Percentiles rank a stretch among this genome's conserved stretches.
Conservation (phyloP, 2,329 filamentous ascomycete species). For the Lecanoromycetidae sp. region DNA sequence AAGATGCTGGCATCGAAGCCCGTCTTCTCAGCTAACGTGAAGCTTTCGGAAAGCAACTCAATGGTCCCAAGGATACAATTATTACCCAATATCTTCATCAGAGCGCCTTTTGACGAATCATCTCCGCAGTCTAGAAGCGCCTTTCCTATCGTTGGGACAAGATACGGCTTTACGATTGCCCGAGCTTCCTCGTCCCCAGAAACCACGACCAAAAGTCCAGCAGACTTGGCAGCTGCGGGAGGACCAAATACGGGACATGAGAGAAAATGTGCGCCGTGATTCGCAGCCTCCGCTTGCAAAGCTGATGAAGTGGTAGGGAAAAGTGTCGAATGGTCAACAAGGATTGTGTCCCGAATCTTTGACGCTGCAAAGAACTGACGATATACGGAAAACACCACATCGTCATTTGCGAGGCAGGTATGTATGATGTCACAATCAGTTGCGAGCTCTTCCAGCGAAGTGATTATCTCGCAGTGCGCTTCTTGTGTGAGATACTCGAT, state of each 20-base stretch:
- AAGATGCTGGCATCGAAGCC: constrained; percentile 1
- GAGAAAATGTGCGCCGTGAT: not conserved
- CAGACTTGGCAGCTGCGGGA: constrained; percentile 2
- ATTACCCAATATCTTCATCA: constrained; percentile 1
- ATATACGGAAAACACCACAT: not conserved
- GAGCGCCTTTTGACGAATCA: constrained; percentile 1
- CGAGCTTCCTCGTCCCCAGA: not conserved
- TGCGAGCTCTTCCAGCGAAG: not conserved
- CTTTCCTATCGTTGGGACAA: constrained; percentile 2
- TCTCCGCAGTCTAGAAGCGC: constrained; percentile 6
- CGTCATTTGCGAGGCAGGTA: constrained; percentile 43
- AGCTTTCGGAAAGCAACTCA: not conserved
- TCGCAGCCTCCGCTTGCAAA: not conserved
- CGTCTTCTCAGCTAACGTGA: constrained; percentile 4
- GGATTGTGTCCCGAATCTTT: not conserved
- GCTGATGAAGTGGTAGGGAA: not conserved
- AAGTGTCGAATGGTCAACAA: constrained; percentile 3
- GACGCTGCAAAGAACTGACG: not conserved
- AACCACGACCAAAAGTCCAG: not conserved
- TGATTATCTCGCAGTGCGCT: not conserved
- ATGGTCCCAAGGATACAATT: constrained; percentile 1
- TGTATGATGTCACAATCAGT: not conserved
- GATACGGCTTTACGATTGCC: not conserved
- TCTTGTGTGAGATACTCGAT: not conserved
- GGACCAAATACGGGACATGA: constrained; percentile 3